A percentile compares a stretch with the other conserved stretches of the same genome.
These are phyloP conservation scores for Hygrophorus pudorinus DNA, from an alignment of 768 basidiomycete genomes.

Conservation along the genomic window DNA sequence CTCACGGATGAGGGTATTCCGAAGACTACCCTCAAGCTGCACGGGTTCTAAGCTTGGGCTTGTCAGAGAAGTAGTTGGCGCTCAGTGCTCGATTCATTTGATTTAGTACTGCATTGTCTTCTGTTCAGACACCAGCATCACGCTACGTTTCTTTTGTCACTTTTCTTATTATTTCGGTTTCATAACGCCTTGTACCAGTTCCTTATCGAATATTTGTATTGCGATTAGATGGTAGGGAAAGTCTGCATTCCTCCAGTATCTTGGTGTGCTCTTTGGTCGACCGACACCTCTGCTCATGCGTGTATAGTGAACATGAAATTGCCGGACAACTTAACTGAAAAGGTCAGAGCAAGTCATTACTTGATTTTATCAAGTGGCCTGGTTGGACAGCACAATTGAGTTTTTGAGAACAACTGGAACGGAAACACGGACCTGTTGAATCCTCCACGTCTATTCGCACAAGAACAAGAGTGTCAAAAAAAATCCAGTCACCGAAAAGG, in stretches of 20 bases:
- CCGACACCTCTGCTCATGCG: too few relatives aligned
- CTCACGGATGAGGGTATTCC: conserved; percentile 75
- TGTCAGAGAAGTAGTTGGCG: conserved; percentile 1
- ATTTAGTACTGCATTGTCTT: conserved; percentile 1
- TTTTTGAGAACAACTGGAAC: not conserved
- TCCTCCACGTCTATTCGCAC: conserved; percentile 55
- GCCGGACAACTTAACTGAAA: too few relatives aligned
- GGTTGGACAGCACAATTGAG: conserved; percentile 9
- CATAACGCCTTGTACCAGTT: conserved; percentile 8
- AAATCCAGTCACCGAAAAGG: conserved; percentile 6
- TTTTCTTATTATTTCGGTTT: conserved; percentile 9
- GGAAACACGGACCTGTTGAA: conserved; percentile 56
- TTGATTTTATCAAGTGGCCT: conserved; percentile 96
- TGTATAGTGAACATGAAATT: too few relatives aligned
- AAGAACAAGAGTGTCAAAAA: conserved; percentile 3
- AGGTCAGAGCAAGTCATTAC: conserved; percentile 30
- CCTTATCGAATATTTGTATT: conserved; percentile 4
- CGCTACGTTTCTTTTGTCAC: conserved; percentile 5
- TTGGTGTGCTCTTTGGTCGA: too few relatives aligned
- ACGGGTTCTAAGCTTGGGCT: conserved; percentile 59
- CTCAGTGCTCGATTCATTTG: conserved; percentile 3
- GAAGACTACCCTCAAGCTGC: conserved; percentile 72
- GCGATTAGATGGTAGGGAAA: not conserved
- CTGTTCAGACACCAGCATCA: conserved; percentile 2
- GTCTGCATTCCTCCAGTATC: too few relatives aligned